phyloP scores from a whole-genome alignment of 148 eudicot species.

The Euryodendron excelsum region DNA sequence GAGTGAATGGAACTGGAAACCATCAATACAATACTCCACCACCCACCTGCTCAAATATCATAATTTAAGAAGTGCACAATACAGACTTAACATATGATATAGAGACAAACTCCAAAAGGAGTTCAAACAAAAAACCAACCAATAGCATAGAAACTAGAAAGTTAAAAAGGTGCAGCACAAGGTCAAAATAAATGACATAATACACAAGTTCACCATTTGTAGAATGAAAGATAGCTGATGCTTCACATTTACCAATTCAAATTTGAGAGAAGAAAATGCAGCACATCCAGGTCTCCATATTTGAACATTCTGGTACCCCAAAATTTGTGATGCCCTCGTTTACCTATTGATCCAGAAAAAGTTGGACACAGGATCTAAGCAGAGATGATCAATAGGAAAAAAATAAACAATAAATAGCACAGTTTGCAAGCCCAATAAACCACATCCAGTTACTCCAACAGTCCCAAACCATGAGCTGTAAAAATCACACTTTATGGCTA shows the following conservation, averaged over 20 bases:
- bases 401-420: not conserved
- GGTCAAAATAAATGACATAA: constrained; percentile 5
- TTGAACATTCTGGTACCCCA: constrained; percentile 99
- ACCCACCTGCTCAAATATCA: constrained; percentile 80
- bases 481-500: not conserved
- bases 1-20: constrained; percentile 93
- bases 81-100: not conserved
- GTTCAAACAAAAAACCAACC: not conserved
- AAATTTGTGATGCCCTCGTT: constrained; percentile 90
- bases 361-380: not conserved
- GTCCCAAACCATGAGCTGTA: not conserved
- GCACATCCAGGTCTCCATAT: constrained; percentile 88
- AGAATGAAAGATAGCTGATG: not conserved
- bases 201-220: constrained; percentile 5
- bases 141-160: not conserved
- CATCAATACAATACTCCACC: constrained; percentile 87
- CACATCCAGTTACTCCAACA: not conserved
- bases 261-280: constrained; percentile 92
- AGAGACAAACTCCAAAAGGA: not conserved
- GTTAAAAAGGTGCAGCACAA: not conserved
- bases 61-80: constrained; percentile 15
- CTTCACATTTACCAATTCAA: constrained; percentile 70
- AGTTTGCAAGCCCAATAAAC: not conserved
- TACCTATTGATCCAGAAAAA: constrained; percentile 52
- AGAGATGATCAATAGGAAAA: not conserved